Evolutionary conservation across 1,139 yeast species (phyloP).

Genomic region (Blastobotrys capitulatus): DNA sequence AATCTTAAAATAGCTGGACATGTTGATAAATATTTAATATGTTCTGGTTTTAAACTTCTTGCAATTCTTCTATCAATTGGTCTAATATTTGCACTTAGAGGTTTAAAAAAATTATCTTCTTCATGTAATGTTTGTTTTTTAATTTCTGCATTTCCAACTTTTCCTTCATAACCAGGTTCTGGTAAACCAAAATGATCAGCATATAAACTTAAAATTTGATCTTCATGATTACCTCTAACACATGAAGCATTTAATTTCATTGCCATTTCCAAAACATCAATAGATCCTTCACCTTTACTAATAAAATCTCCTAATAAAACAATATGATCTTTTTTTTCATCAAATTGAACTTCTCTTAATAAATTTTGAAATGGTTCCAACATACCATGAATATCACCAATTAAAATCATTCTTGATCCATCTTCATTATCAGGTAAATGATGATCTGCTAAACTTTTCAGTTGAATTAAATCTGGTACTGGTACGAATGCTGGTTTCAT

Average conservation of each 20-base stretch:
- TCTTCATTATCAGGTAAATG: slow-evolving; percentile 19
- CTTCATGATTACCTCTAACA: slow-evolving; percentile 86
- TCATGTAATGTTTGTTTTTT: slow-evolving; percentile 10
- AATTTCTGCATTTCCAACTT: neutral
- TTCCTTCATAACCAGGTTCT: slow-evolving; percentile 25
- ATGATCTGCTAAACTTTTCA: slow-evolving; percentile 16
- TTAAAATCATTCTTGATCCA: slow-evolving; percentile 47
- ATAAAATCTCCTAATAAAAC: slow-evolving; percentile 79
- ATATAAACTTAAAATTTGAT: slow-evolving; percentile 56
- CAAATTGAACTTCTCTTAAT: slow-evolving; percentile 41
- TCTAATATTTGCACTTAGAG: slow-evolving; percentile 5
- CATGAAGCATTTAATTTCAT: slow-evolving; percentile 53
- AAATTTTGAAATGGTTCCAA: slow-evolving; percentile 49
- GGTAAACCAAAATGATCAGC: slow-evolving; percentile 51
- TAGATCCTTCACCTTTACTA: slow-evolving; percentile 76
- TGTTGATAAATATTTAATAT: slow-evolving; percentile 49
- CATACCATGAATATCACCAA: slow-evolving; percentile 91
- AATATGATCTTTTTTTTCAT: slow-evolving; percentile 49
- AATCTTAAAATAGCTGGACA: slow-evolving; percentile 61
- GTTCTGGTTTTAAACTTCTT: slow-evolving; percentile 51
- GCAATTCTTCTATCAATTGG: slow-evolving; percentile 51
- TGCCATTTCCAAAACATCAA: slow-evolving; percentile 62
- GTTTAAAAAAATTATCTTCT: neutral
- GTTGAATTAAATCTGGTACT: slow-evolving; percentile 23
- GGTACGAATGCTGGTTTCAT: slow-evolving; percentile 15